Conservation (phyloP, 2,329 filamentous ascomycete species). For the Diplocarpon mali region DNA sequence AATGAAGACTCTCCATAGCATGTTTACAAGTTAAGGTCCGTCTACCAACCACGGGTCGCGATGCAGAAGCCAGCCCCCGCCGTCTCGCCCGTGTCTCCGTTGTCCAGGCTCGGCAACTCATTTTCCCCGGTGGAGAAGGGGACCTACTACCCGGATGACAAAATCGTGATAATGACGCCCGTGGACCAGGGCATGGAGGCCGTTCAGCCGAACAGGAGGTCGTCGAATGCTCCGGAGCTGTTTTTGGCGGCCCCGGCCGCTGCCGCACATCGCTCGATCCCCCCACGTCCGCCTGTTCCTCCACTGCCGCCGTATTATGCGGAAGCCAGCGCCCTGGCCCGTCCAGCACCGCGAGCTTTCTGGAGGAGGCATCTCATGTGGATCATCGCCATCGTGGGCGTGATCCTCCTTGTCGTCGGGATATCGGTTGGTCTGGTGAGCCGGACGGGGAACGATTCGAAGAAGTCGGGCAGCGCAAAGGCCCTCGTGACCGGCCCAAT, state of each 20-base stretch:
- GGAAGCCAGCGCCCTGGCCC: slow-evolving; percentile 9
- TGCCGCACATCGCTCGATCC: not conserved
- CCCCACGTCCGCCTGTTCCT: not conserved
- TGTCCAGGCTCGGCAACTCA: not conserved
- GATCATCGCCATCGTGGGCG: slow-evolving; percentile 8
- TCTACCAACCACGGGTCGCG: not conserved
- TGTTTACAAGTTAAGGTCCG: slow-evolving; percentile 8
- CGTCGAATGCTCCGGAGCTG: slow-evolving; percentile 1
- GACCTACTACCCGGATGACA: slow-evolving; percentile 13
- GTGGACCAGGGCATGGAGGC: slow-evolving; percentile 1
- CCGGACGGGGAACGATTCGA: not conserved
- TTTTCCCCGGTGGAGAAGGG: slow-evolving; percentile 10
- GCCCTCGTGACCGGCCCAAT: not conserved
- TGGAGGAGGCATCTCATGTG: slow-evolving; percentile 14
- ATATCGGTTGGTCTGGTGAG: slow-evolving; percentile 6
- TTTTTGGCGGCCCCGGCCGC: not conserved
- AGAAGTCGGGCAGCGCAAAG: not conserved
- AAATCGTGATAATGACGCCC: slow-evolving; percentile 9
- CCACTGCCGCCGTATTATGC: slow-evolving; percentile 1
- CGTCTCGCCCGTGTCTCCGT: slow-evolving; percentile 3
- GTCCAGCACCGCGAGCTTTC: slow-evolving; percentile 5
- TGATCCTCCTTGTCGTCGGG: slow-evolving; percentile 9
- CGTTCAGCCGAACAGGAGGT: not conserved
- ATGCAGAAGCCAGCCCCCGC: not conserved
- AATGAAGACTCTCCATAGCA: slow-evolving; percentile 8